Percentiles rank a stretch among this genome's conserved stretches.
phyloP scores from a whole-genome alignment of 495 filamentous ascomycete species.

The Xylaria sp. region DNA sequence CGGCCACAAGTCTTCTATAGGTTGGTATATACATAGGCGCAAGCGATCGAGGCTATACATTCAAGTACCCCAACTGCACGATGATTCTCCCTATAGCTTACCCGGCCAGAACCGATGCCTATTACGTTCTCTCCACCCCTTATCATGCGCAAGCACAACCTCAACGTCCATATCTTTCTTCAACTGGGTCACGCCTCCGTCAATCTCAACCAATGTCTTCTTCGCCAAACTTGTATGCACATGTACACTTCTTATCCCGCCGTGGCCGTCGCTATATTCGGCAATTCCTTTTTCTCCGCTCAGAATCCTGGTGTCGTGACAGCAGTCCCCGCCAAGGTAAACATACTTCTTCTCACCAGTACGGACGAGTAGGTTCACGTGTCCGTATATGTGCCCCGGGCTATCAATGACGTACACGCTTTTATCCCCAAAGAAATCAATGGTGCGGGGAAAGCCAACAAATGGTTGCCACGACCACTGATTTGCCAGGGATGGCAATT shows the following conservation, averaged over 20 bases:
- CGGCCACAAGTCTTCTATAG: not conserved
- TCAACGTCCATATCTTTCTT: conserved; percentile 41
- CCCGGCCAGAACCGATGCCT: conserved; percentile 46
- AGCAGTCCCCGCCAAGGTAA: conserved; percentile 57
- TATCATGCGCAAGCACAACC: conserved; percentile 56
- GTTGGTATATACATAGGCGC: not conserved
- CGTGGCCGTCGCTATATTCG: conserved; percentile 46
- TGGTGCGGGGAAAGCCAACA: conserved; percentile 39
- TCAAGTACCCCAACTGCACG: not conserved
- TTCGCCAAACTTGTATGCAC: conserved; percentile 43
- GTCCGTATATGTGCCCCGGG: conserved; percentile 56
- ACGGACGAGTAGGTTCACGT: conserved; percentile 55
- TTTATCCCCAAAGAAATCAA: conserved; percentile 54
- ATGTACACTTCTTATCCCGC: conserved; percentile 51
- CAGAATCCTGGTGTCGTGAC: conserved; percentile 54
- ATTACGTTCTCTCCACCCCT: conserved; percentile 47
- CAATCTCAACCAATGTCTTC: conserved; percentile 45
- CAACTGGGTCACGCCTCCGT: conserved; percentile 10
- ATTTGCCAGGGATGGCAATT: conserved; percentile 3
- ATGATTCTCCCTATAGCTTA: conserved; percentile 24
- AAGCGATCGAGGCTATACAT: not conserved
- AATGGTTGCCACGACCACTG: conserved; percentile 39
- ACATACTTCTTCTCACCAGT: conserved; percentile 38
- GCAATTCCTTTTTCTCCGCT: conserved; percentile 51
- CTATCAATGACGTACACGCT: conserved; percentile 50